phyloP scores from a whole-genome alignment of 108 stramenopile genomes.

The Discostella pseudostelligera region DNA sequence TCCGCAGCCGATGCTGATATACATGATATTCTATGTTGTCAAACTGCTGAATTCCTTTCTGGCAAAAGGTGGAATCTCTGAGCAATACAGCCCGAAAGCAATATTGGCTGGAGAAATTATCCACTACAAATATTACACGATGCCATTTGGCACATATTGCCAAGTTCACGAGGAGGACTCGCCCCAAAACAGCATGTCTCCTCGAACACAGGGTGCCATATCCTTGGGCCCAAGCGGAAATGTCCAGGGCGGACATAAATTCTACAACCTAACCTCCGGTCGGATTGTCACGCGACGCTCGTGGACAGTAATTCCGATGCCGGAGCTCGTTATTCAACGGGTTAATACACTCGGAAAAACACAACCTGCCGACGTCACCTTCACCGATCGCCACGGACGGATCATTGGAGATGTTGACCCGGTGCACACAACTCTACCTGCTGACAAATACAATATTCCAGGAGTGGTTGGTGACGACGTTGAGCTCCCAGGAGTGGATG shows the following conservation, averaged over 20 bases:
- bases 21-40: slow-evolving; percentile 4
- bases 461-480: neutral
- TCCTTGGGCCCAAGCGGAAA: neutral
- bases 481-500: slow-evolving; percentile 7
- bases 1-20: neutral
- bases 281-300: neutral
- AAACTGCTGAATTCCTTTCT: slow-evolving; percentile 8
- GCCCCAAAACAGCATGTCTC: neutral
- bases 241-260: neutral
- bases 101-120: slow-evolving; percentile 11
- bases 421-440: too few relatives aligned
- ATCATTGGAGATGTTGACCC: too few relatives aligned
- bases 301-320: neutral
- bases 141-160: slow-evolving; percentile 16
- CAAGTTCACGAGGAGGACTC: slow-evolving; percentile 8
- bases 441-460: too few relatives aligned
- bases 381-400: too few relatives aligned
- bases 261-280: neutral
- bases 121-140: slow-evolving; percentile 11
- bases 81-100: slow-evolving; percentile 5
- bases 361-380: too few relatives aligned
- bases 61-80: slow-evolving; percentile 8
- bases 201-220: neutral
- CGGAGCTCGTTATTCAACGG: neutral
- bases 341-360: neutral